phyloP scores from a whole-genome alignment of 495 filamentous ascomycete genomes.

The Choiromyces venosus region DNA sequence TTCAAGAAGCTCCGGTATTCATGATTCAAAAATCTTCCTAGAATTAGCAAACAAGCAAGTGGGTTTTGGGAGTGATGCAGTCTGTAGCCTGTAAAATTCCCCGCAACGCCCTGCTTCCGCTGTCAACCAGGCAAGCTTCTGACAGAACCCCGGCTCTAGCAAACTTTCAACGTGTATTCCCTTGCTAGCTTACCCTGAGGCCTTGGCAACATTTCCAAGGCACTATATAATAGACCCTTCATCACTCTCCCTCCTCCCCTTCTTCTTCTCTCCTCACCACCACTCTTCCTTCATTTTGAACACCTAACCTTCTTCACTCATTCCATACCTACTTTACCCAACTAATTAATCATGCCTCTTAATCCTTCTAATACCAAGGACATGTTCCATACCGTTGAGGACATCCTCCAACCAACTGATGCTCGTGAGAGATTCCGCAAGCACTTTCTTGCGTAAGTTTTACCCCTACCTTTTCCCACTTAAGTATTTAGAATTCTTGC shows the following conservation, averaged over 20 bases:
- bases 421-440: conserved; percentile 33
- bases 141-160: not conserved
- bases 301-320: not conserved
- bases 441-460: conserved; percentile 27
- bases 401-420: conserved; percentile 28
- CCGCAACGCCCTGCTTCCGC: too few relatives aligned
- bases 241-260: not conserved
- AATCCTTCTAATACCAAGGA: conserved; percentile 20
- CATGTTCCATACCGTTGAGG: conserved; percentile 31
- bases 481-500: not conserved
- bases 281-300: not conserved
- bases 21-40: not conserved
- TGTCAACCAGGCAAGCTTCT: not conserved
- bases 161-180: not conserved
- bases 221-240: not conserved
- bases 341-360: not conserved
- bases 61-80: not conserved
- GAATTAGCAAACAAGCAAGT: not conserved
- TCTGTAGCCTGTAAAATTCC: too few relatives aligned
- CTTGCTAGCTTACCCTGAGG: not conserved
- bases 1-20: not conserved
- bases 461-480: not conserved
- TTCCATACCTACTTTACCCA: not conserved
- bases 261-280: not conserved
- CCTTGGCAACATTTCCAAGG: too few relatives aligned